phyloP scores from a whole-genome alignment of 768 basidiomycete genomes.

The Cystofilobasidium bisporidii region DNA sequence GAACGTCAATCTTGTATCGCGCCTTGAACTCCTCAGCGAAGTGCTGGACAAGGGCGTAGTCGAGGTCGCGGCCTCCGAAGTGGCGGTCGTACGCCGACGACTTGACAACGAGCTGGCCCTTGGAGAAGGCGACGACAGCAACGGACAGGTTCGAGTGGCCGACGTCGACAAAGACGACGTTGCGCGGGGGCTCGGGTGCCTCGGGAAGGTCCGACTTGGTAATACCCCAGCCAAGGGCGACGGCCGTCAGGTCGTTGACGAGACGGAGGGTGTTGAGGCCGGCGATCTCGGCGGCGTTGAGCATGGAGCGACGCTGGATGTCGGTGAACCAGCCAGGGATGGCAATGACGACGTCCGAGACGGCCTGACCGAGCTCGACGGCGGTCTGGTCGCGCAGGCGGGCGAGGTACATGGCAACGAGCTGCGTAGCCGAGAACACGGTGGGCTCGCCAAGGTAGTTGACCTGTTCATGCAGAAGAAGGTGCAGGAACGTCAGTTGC shows the following conservation, averaged over 20 bases:
- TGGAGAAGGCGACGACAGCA: constrained; percentile 81
- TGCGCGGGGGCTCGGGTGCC: constrained; percentile 63
- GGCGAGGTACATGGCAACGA: constrained; percentile 80
- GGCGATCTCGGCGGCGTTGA: constrained; percentile 82
- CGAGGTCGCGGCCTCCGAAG: constrained; percentile 93
- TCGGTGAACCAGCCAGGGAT: constrained; percentile 97
- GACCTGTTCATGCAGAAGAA: constrained; percentile 50
- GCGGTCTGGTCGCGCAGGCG: constrained; percentile 81
- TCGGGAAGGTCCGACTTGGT: constrained; percentile 91
- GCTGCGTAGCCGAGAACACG: constrained; percentile 76
- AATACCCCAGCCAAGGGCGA: constrained; percentile 95
- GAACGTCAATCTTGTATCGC: constrained; percentile 97
- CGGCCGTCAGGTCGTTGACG: constrained; percentile 94
- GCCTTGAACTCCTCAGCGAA: constrained; percentile 84
- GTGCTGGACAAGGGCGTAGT: constrained; percentile 77
- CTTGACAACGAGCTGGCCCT: constrained; percentile 81
- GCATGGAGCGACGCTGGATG: constrained; percentile 74
- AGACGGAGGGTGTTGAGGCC: constrained; percentile 83
- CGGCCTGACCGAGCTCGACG: constrained; percentile 70
- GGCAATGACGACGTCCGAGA: constrained; percentile 88
- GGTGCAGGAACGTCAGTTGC: too few relatives aligned
- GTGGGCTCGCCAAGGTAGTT: constrained; percentile 73
- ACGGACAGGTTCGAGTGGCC: constrained; percentile 87
- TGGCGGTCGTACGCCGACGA: constrained; percentile 82
- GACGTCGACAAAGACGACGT: constrained; percentile 89